phyloP scores from a whole-genome alignment of 73 alveolate genomes.

The Stentor roeselii region DNA sequence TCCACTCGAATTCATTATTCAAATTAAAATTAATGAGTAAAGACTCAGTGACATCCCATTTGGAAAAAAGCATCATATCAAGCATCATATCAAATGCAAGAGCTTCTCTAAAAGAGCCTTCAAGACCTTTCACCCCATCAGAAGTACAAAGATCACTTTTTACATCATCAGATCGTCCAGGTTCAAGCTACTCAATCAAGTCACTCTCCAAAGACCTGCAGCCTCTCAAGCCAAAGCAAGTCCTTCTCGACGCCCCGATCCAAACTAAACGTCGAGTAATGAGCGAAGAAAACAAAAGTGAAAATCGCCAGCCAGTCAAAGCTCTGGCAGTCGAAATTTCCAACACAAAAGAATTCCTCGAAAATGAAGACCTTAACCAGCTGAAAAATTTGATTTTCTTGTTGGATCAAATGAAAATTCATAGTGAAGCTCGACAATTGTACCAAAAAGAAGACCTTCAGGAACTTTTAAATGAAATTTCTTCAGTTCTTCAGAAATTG shows the following conservation, averaged over 20 bases:
- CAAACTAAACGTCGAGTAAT: background rate
- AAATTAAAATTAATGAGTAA: too few species aligned
- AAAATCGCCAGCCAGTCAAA: background rate
- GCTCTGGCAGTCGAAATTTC: background rate
- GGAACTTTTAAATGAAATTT: background rate
- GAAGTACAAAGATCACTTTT: background rate
- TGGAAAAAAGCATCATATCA: constrained; percentile 11
- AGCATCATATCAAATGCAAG: background rate
- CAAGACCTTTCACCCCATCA: constrained; percentile 20
- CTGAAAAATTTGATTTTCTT: background rate
- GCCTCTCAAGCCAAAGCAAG: background rate
- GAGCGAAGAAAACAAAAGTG: background rate
- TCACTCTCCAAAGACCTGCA: background rate
- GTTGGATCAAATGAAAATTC: background rate
- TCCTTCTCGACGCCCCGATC: background rate
- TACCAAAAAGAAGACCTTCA: background rate
- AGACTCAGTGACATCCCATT: constrained; percentile 14
- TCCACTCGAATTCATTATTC: too few species aligned
- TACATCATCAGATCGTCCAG: background rate
- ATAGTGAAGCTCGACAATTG: background rate
- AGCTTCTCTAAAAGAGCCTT: constrained; percentile 25
- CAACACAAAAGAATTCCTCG: background rate
- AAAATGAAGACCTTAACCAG: background rate
- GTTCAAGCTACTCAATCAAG: background rate
- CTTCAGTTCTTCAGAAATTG: background rate